Evolutionary conservation across 148 eudicot genomes (phyloP), one percentile per base, ranked within the genome.

Genomic region (Salicornia ramosissima): DNA sequence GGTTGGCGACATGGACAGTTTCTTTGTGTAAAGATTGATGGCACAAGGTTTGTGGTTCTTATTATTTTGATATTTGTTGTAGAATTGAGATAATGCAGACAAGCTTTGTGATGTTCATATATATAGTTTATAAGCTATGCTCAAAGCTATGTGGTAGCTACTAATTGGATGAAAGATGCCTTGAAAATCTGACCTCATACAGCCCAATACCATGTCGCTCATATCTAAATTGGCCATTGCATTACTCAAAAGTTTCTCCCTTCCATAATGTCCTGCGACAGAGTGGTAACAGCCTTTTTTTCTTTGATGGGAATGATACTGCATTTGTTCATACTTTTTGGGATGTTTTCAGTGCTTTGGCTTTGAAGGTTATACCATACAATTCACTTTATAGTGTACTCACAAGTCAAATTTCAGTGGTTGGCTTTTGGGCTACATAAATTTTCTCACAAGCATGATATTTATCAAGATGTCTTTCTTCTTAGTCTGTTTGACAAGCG

Each of bases 1-100:
- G 98, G 98, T 71, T 93, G 95, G 96, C 83, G 95, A 59, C 83
- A 90, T 80, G 98, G 98, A 31, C 83, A 79, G 56, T 93, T 93
- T 77, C 90, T 90, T 65, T 83, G 86, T 81, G 86, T 90, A 45
- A 79, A 82, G 70, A 83, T 78, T 36, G 81, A 88, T 51, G 98
- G 98, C 58, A 73, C 86, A 67, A 90, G 98, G 98, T 93, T 43
- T 47, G 78, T 68, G 18, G 13, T 70, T 52, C 64, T 31, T 7
- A 54, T n/a, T 12, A 26, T 0, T 47, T 22, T 19, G 59, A 24
- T 8, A n/a, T 42, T 42, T 12, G 29, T 5, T 52, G 57, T n/a
- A 52, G 24, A 52, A n/a, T n/a, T 57, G 74, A 33, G 36, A 19
- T 58, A 12, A 49, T 55, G 46, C 22, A 18, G n/a, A 19, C 12